Evolutionary conservation across 2,329 filamentous ascomycete genomes (phyloP).

Genomic region (Trichophyton rubrum): DNA sequence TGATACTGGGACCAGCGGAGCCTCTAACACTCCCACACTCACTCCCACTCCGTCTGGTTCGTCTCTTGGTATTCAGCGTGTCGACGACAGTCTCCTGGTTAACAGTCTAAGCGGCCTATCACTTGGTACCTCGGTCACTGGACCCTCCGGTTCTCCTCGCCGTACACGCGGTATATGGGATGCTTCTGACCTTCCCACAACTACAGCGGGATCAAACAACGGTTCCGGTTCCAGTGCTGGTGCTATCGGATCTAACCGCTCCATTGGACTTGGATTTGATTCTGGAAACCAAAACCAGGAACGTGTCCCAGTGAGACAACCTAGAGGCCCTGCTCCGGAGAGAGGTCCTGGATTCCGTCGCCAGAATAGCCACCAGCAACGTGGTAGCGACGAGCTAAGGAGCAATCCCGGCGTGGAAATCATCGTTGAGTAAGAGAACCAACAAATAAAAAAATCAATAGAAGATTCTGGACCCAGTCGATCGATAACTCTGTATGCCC

Average conservation of each 20-base stretch:
- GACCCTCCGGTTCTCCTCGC: conserved; percentile 44
- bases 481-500: conserved; percentile 4
- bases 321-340: conserved; percentile 49
- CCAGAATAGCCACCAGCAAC: conserved; percentile 49
- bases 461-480: conserved; percentile 3
- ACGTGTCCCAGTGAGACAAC: conserved; percentile 44
- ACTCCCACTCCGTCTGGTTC: conserved; percentile 46
- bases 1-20: conserved; percentile 43
- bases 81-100: conserved; percentile 47
- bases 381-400: conserved; percentile 52
- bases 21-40: conserved; percentile 53
- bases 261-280: conserved; percentile 48
- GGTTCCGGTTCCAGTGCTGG: not conserved
- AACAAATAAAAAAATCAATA: not conserved
- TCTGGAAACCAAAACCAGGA: conserved; percentile 38
- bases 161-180: conserved; percentile 50
- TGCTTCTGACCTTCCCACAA: conserved; percentile 36
- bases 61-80: conserved; percentile 36
- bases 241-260: conserved; percentile 52
- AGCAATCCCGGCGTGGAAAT: conserved; percentile 50
- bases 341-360: conserved; percentile 47
- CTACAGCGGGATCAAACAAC: conserved; percentile 29
- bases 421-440: conserved; percentile 45
- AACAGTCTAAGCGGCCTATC: conserved; percentile 51
- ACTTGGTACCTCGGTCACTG: conserved; percentile 39